phyloP scores from a whole-genome alignment of 192 early-diverging fungal genomes.

The Tieghemiomyces parasiticus region DNA sequence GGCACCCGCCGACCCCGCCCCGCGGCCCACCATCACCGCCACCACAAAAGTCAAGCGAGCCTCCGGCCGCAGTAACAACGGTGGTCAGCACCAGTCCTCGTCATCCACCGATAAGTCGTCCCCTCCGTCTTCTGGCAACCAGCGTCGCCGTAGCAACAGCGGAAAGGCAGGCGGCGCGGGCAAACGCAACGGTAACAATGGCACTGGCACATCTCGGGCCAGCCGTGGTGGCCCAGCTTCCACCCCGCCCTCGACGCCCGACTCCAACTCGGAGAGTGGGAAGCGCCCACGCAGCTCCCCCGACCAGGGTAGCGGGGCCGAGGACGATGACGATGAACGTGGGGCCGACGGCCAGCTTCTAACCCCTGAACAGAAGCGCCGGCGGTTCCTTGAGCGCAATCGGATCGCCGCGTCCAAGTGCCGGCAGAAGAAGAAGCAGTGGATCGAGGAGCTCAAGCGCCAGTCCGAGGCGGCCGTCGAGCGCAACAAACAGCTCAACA shows the following conservation, averaged over 20 bases:
- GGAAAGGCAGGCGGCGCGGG: neutral
- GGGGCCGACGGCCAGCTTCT: constrained; percentile 28
- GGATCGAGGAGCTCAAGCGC: constrained; percentile 63
- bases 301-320: neutral
- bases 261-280: neutral
- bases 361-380: constrained; percentile 29
- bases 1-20: no score
- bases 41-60: no score
- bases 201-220: neutral
- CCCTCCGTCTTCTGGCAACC: no score
- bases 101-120: no score
- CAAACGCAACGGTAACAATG: neutral
- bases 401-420: constrained; percentile 79
- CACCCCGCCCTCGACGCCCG: neutral
- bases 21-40: no score
- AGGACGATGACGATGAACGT: neutral
- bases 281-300: neutral
- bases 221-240: neutral
- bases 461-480: constrained; percentile 33
- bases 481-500: constrained; percentile 22
- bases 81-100: no score
- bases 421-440: constrained; percentile 84
- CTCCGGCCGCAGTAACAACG: no score
- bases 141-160: no score
- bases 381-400: constrained; percentile 76